These are phyloP conservation scores for Colletotrichum lini DNA, from an alignment of 2,329 filamentous ascomycete genomes.

Conservation along the genomic window DNA sequence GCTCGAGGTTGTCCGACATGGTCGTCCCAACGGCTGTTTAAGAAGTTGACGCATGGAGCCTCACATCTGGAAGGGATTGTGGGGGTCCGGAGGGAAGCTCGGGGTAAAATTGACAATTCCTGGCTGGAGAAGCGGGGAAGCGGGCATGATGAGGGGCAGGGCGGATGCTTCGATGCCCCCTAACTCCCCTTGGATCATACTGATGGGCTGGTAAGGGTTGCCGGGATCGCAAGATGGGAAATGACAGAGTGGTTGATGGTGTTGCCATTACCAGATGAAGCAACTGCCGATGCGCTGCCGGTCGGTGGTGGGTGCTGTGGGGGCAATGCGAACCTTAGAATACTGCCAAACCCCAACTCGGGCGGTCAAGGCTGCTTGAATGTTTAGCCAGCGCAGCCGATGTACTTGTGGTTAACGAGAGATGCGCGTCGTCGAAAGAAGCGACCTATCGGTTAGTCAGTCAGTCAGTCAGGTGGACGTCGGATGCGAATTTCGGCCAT, in stretches of 20 bases:
- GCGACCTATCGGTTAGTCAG: neutral
- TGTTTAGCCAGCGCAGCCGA: slow-evolving; percentile 9
- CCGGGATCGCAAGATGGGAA: slow-evolving; percentile 37
- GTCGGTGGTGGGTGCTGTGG: slow-evolving; percentile 21
- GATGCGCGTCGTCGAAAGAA: neutral
- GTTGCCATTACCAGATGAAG: slow-evolving; percentile 17
- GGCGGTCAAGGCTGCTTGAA: slow-evolving; percentile 18
- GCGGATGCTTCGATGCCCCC: slow-evolving; percentile 17
- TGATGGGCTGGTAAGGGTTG: slow-evolving; percentile 10
- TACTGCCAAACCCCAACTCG: slow-evolving; percentile 28
- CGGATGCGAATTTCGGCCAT: slow-evolving; percentile 26
- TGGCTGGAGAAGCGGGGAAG: slow-evolving; percentile 41
- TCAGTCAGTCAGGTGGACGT: neutral
- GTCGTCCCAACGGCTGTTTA: slow-evolving; percentile 17
- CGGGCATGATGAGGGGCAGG: slow-evolving; percentile 24
- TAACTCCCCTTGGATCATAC: slow-evolving; percentile 25
- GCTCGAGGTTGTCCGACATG: neutral
- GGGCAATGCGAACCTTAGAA: slow-evolving; percentile 31
- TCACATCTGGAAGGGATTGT: slow-evolving; percentile 34
- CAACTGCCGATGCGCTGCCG: slow-evolving; percentile 26
- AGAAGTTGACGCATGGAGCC: slow-evolving; percentile 33
- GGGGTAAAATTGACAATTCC: slow-evolving; percentile 23
- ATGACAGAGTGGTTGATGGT: slow-evolving; percentile 2
- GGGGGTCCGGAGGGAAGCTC: slow-evolving; percentile 33
- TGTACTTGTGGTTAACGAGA: neutral